A percentile compares a stretch with the other conserved stretches of the same genome.
phyloP scores from a whole-genome alignment of 495 filamentous ascomycete genomes.

The Viridothelium virens region DNA sequence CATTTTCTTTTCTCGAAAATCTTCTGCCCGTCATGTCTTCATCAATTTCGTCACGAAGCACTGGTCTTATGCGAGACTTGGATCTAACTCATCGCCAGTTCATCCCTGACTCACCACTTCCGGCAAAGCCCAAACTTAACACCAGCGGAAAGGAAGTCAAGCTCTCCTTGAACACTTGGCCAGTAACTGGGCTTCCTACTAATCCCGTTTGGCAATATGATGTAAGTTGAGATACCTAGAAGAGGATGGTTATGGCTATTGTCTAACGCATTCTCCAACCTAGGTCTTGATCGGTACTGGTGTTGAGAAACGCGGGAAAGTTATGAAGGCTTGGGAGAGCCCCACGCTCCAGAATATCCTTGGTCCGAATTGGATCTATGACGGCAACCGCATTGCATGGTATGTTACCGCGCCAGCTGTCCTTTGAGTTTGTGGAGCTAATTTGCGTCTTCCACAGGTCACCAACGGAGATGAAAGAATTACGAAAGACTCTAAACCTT shows the following conservation, averaged over 20 bases:
- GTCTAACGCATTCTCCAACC: background rate
- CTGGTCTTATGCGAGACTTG: background rate
- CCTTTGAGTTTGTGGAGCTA: constrained; percentile 30
- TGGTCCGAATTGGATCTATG: constrained; percentile 56
- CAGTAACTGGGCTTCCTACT: constrained; percentile 46
- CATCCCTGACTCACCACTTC: constrained; percentile 23
- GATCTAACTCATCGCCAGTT: background rate
- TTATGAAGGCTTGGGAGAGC: constrained; percentile 68
- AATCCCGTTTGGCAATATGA: constrained; percentile 72
- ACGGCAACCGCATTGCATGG: constrained; percentile 75
- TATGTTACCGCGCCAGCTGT: constrained; percentile 39
- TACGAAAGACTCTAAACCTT: constrained; percentile 53
- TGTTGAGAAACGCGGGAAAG: constrained; percentile 51
- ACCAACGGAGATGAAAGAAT: constrained; percentile 30
- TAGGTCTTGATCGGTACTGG: constrained; percentile 58
- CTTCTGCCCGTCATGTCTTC: constrained; percentile 15
- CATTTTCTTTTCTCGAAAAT: background rate
- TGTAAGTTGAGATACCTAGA: constrained; percentile 47
- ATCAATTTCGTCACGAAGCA: background rate
- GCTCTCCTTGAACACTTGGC: constrained; percentile 66
- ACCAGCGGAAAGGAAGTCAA: constrained; percentile 47
- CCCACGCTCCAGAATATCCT: constrained; percentile 48
- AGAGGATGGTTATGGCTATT: no score
- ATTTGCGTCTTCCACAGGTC: constrained; percentile 23
- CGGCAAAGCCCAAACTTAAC: constrained; percentile 24